These are phyloP conservation scores for Rhynchosporium graminicola DNA, from an alignment of 2,329 filamentous ascomycete species.

Conservation along the genomic window DNA sequence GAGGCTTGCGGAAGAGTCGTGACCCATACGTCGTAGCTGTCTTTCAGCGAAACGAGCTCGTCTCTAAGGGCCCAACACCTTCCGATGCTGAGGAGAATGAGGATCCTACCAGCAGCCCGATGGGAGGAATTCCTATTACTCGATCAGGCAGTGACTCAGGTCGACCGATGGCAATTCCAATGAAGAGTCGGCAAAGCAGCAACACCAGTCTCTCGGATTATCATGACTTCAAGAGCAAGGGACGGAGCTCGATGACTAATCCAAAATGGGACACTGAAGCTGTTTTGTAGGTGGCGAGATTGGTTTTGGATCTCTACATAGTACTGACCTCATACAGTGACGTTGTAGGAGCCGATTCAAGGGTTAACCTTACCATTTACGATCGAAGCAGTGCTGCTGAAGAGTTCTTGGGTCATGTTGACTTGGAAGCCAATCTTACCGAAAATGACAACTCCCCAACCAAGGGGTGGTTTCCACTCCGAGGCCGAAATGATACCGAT, in stretches of 20 bases:
- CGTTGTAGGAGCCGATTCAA: constrained; percentile 86
- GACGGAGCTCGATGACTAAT: constrained; percentile 67
- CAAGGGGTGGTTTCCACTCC: constrained; percentile 82
- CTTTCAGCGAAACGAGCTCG: constrained; percentile 95
- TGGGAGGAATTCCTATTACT: constrained; percentile 61
- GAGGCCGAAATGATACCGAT: constrained; percentile 75
- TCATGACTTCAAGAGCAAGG: constrained; percentile 57
- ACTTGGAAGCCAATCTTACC: constrained; percentile 70
- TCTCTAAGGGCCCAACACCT: constrained; percentile 78
- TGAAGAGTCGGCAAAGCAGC: constrained; percentile 95
- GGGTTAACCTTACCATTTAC: constrained; percentile 92
- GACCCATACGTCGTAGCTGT: constrained; percentile 96
- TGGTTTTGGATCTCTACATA: background rate
- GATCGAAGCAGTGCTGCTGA: constrained; percentile 79
- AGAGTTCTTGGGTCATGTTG: constrained; percentile 87
- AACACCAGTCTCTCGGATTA: constrained; percentile 79
- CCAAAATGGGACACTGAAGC: constrained; percentile 96
- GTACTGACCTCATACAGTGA: constrained; percentile 60
- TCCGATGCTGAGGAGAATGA: constrained; percentile 65
- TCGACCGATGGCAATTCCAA: constrained; percentile 85
- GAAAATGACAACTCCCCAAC: constrained; percentile 69
- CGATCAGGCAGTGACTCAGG: constrained; percentile 80
- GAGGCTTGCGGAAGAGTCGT: constrained; percentile 76
- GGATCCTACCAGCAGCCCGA: constrained; percentile 53
- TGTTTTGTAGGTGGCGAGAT: constrained; percentile 71